These are phyloP conservation scores for Penicillium waksmanii DNA, from an alignment of 495 filamentous ascomycete genomes.

Conservation along the genomic window DNA sequence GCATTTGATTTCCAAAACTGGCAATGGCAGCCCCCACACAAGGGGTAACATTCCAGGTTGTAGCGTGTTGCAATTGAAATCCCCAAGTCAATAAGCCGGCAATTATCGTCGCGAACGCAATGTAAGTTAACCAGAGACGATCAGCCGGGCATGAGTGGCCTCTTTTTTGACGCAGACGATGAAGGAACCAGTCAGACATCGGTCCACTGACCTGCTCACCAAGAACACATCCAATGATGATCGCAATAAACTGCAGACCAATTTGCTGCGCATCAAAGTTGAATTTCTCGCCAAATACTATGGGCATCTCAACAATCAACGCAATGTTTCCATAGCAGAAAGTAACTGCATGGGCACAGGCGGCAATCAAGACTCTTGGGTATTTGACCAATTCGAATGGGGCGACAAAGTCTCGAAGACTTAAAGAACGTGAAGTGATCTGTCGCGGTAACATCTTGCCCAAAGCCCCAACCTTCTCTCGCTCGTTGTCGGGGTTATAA, in stretches of 20 bases:
- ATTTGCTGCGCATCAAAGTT: constrained; percentile 39
- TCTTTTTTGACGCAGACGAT: constrained; percentile 12
- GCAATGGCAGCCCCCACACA: constrained; percentile 39
- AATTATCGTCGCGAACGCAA: constrained; percentile 30
- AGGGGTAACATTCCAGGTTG: constrained; percentile 37
- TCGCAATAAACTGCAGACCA: constrained; percentile 40
- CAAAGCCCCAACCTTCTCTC: constrained; percentile 9
- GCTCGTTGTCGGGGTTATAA: constrained; percentile 18
- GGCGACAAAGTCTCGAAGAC: constrained; percentile 23
- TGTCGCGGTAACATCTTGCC: constrained; percentile 25
- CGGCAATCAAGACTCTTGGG: constrained; percentile 30
- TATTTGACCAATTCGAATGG: constrained; percentile 25
- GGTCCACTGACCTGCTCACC: constrained; percentile 41
- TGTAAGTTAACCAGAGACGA: constrained; percentile 41
- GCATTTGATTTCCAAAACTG: constrained; percentile 40
- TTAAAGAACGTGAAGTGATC: constrained; percentile 22
- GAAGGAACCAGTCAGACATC: constrained; percentile 35
- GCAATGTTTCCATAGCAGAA: constrained; percentile 39
- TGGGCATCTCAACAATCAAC: constrained; percentile 39
- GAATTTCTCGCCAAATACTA: constrained; percentile 35
- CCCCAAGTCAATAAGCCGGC: constrained; percentile 36
- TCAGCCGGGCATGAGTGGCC: constrained; percentile 29
- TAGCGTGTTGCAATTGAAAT: constrained; percentile 33
- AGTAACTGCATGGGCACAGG: constrained; percentile 32
- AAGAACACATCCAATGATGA: constrained; percentile 40